Evolutionary conservation across 768 basidiomycete genomes (phyloP), one percentile per base, ranked within the genome.

Genomic region (Lepiota subincarnata): DNA sequence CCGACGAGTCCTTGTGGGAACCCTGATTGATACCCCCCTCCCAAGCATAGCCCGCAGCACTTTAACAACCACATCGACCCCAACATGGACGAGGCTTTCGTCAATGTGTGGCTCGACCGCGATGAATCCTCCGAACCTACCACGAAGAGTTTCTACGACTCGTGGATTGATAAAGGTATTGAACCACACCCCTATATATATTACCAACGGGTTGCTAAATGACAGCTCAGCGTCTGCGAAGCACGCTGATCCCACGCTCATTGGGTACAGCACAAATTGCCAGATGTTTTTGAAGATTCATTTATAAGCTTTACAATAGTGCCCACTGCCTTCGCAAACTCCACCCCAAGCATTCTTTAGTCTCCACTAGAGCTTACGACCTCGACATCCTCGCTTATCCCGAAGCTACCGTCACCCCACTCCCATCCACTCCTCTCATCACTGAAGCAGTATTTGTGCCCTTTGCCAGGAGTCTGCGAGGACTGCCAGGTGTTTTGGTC

Each of bases 341-440:
- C 13, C 83, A 88, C 62, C 84, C 87, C 5, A 75, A 78, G 8
- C 74, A 86, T 60, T 81, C 83, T 22, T 59, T 88, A 22, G 75
- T 87, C 6, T 66, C 78, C 55, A 79, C 84, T 2, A 61, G 67
- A 6, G 81, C 83, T 53, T 66, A 56, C 47, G 62, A 69, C 24
- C 62, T 84, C 56, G 69, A 76, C 54, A 57, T 86, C 42, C 64
- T 86, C 6, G 62, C 62, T 16, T 80, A 79, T 57, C 86, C 87
- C 38, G 78, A 66, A 13, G 74, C 75, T 16, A 49, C 62, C n/a
- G 63, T 73, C 2, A 64, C 73, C 34, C 76, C 82, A 3, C 40
- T 83, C 24, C 68, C 77, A 13, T 68, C 78, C n/a, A 62, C 74
- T 2, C 78, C 80, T 2, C 64, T 82, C 41, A 67, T 89, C 28